Evolutionary conservation across 805 yeast species (phyloP), one percentile per base, ranked within the genome.

Genomic region (Suhomyces pyralidae): DNA sequence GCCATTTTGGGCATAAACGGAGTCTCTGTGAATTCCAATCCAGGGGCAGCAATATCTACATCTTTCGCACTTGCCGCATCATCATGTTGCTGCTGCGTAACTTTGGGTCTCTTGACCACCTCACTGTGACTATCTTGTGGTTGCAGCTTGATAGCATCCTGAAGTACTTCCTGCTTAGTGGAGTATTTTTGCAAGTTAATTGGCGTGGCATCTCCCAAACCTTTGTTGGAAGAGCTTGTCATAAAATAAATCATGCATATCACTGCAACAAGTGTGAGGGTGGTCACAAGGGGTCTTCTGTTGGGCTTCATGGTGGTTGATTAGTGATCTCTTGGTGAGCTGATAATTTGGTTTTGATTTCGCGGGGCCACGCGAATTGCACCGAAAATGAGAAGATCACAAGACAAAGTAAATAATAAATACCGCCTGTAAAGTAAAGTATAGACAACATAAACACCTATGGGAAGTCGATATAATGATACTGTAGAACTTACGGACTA

Each of bases 1-100:
- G 88, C 88, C 96, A 94, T 91, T 59, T 89, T 82, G 6, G 96
- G 96, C 99, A 94, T 94, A 63, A 91, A 91, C 2, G 91, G 59
- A 15, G 54, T 54, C 26, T 56, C 57, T 7, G 55, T 55, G 50
- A 51, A 48, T n/a, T 48, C 57, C 15, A 30, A 25, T 26, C 30
- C 44, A 19, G 38, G 9, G 1, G 26, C 17, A 9, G 4, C 45
- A 42, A 24, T 7, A 25, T 25, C 47, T 5, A 7, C 47, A 45
- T n/a, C 15, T 14, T 45, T 15, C 5, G 30, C 15, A 9, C 36
- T 19, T 45, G 26, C 22, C n/a, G 5, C 32, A 4, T 28, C 32
- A 12, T 28, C 32, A 12, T 45, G 32, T 26, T 38, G 42, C 24
- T 38, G 22, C 17, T 38, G 22, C 17, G 17, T 12, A 12, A 24